These are phyloP conservation scores for Singerocomus inundabilis DNA, from an alignment of 1,284 basidiomycete species.

Conservation along the genomic window DNA sequence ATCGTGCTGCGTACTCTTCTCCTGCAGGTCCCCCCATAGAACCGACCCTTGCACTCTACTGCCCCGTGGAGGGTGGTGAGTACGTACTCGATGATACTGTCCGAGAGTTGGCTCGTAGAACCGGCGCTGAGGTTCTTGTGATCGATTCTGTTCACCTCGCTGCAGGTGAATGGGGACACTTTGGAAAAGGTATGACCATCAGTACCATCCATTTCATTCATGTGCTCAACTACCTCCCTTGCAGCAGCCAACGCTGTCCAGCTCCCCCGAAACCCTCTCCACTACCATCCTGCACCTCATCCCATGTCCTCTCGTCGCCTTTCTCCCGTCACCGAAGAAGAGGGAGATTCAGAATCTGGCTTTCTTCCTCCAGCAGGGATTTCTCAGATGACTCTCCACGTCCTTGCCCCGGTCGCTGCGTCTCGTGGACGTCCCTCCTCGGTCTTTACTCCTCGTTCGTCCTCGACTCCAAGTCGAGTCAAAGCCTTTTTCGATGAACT, in stretches of 20 bases:
- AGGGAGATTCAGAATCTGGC: slow-evolving; percentile 34
- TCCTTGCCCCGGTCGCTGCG: slow-evolving; percentile 48
- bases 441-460: slow-evolving; percentile 41
- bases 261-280: slow-evolving; percentile 68
- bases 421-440: slow-evolving; percentile 44
- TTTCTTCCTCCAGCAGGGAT: slow-evolving; percentile 30
- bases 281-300: slow-evolving; percentile 48
- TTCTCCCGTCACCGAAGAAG: slow-evolving; percentile 52
- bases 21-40: slow-evolving; percentile 55
- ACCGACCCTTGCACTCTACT: slow-evolving; percentile 77
- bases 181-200: slow-evolving; percentile 59
- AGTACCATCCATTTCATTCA: neutral
- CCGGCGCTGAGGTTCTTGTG: slow-evolving; percentile 76
- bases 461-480: slow-evolving; percentile 48
- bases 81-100: slow-evolving; percentile 78
- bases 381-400: slow-evolving; percentile 61
- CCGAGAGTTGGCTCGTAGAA: slow-evolving; percentile 66
- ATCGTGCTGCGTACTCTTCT: slow-evolving; percentile 61
- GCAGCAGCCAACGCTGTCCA: slow-evolving; percentile 64
- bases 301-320: slow-evolving; percentile 25
- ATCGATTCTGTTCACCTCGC: slow-evolving; percentile 80
- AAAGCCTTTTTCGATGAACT: slow-evolving; percentile 74
- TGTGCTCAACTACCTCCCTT: slow-evolving; percentile 11
- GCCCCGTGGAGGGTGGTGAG: slow-evolving; percentile 83
- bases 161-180: slow-evolving; percentile 76